Evolutionary conservation across 345 rosid species (phyloP).

Genomic region (Aegle marmelos): DNA sequence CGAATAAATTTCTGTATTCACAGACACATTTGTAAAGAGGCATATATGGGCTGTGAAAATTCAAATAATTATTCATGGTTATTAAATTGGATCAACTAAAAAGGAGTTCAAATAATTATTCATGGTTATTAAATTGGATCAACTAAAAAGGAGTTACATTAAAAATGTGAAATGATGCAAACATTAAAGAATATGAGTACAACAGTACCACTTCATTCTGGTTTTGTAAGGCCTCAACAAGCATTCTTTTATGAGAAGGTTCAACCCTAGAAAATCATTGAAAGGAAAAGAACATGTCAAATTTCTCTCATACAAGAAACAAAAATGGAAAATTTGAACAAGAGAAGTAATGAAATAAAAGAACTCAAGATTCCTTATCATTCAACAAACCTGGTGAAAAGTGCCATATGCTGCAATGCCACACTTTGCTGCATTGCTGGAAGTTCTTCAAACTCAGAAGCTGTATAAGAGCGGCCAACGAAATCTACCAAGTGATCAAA

Average conservation of each 20-base stretch:
- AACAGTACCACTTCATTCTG: constrained; percentile 94
- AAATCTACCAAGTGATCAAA: constrained; percentile 85
- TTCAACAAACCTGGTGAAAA: constrained; percentile 66
- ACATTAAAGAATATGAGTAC: constrained; percentile 7
- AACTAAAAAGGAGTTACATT: neutral
- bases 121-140: neutral
- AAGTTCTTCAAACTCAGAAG: constrained; percentile 94
- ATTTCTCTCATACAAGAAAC: constrained; percentile 1
- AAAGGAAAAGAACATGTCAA: constrained; percentile 12
- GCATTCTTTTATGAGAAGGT: constrained; percentile 97
- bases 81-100: neutral
- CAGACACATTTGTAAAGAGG: neutral
- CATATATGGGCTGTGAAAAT: neutral
- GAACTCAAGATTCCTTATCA: constrained; percentile 2
- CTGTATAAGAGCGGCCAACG: constrained; percentile 81
- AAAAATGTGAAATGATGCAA: neutral
- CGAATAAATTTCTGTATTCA: neutral
- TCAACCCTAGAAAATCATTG: constrained; percentile 65
- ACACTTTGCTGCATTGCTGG: constrained; percentile 81
- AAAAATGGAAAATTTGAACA: constrained; percentile 9
- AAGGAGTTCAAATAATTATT: too few relatives aligned
- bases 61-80: neutral
- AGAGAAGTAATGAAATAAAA: neutral
- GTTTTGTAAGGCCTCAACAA: constrained; percentile 92
- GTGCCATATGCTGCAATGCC: constrained; percentile 88